Conservation (phyloP, 176 grass and related monocot genomes). For the Carex kokanica region DNA sequence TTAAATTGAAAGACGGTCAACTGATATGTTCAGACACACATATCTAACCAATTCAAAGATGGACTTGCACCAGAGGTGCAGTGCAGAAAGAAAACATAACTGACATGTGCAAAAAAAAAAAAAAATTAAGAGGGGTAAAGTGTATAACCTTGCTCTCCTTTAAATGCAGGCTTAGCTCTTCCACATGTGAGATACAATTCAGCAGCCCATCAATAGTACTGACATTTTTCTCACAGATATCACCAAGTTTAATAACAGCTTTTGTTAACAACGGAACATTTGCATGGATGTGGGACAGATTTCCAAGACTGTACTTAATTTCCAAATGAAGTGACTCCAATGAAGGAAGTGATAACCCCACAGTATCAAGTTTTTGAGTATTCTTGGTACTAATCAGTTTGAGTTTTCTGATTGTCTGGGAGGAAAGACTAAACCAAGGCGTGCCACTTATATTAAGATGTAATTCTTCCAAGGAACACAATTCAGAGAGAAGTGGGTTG, state of each 20-base stretch:
- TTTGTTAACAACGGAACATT: not conserved
- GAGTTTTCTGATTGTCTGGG: not conserved
- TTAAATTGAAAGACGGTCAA: too few species aligned
- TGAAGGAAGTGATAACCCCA: not conserved
- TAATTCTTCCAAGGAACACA: conserved; percentile 4
- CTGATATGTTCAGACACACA: too few species aligned
- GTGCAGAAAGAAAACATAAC: too few species aligned
- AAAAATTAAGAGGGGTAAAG: not conserved
- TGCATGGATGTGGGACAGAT: not conserved
- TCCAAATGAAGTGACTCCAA: not conserved
- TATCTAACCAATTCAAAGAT: too few species aligned
- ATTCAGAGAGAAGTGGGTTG: not conserved
- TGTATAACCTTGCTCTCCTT: not conserved
- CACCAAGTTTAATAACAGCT: not conserved
- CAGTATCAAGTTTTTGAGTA: not conserved
- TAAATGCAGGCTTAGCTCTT: not conserved
- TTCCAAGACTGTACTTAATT: not conserved
- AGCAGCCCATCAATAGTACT: not conserved
- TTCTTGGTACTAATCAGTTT: not conserved
- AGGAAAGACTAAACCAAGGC: not conserved
- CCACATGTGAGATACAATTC: not conserved
- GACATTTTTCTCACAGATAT: not conserved
- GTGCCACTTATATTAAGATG: not conserved
- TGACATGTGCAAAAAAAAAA: too few species aligned
- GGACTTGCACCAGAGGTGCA: too few species aligned